Conservation (phyloP, 2,329 filamentous ascomycete species). For the Colletotrichum sp. region DNA sequence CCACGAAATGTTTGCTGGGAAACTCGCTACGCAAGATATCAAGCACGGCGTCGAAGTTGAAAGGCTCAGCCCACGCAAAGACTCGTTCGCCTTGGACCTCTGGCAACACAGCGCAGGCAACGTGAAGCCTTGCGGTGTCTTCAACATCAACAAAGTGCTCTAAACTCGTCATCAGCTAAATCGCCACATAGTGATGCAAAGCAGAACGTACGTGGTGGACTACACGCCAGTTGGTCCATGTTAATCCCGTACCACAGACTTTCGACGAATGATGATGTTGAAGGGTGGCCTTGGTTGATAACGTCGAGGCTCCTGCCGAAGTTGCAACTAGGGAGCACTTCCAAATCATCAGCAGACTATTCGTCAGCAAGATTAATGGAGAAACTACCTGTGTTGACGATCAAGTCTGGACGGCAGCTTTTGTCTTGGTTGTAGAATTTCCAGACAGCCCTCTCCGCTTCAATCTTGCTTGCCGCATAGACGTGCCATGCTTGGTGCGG, state of each 20-base stretch:
- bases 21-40: conserved; percentile 26
- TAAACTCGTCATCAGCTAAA: conserved; percentile 22
- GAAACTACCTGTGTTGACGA: conserved; percentile 32
- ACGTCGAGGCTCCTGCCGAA: conserved; percentile 27
- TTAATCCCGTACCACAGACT: conserved; percentile 27
- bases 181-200: no score
- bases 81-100: conserved; percentile 53
- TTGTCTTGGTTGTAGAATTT: conserved; percentile 37
- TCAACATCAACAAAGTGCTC: conserved; percentile 51
- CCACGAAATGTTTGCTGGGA: conserved; percentile 23
- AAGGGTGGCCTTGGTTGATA: conserved; percentile 24
- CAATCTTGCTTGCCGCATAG: conserved; percentile 44
- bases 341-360: not conserved
- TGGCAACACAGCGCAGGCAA: conserved; percentile 53
- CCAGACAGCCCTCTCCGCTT: conserved; percentile 42
- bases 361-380: conserved; percentile 25
- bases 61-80: conserved; percentile 55
- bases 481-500: conserved; percentile 30
- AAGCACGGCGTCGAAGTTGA: conserved; percentile 50
- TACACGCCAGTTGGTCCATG: not conserved
- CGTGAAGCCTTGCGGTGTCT: conserved; percentile 56
- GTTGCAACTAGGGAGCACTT: conserved; percentile 33
- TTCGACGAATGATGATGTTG: conserved; percentile 26
- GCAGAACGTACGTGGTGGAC: not conserved
- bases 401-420: conserved; percentile 37